Evolutionary conservation across 768 basidiomycete genomes (phyloP).

Genomic region (Pluteus cervinus): DNA sequence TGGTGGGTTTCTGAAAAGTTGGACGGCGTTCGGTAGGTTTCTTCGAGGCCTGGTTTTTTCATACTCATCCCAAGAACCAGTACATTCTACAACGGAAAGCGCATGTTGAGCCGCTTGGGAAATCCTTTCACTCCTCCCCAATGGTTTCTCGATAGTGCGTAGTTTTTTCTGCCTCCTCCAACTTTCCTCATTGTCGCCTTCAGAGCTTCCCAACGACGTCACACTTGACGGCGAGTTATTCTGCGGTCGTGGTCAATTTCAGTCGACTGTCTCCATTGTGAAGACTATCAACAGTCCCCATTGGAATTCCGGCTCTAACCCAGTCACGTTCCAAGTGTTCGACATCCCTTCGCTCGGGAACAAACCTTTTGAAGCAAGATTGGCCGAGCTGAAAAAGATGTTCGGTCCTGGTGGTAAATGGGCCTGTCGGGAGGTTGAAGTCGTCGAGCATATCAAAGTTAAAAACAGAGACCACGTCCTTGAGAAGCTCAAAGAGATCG

Average conservation of each 20-base stretch:
- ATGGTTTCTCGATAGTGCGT: conserved; percentile 52
- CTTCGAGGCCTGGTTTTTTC: not conserved
- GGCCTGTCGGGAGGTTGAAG: conserved; percentile 32
- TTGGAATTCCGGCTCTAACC: conserved; percentile 25
- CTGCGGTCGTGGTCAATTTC: conserved; percentile 50
- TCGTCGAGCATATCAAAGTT: conserved; percentile 44
- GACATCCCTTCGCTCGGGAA: conserved; percentile 46
- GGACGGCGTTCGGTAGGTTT: conserved; percentile 51
- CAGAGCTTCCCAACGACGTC: conserved; percentile 48
- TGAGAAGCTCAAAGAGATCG: conserved; percentile 47
- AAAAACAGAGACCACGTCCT: conserved; percentile 44
- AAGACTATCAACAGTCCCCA: conserved; percentile 52
- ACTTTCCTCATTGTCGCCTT: conserved; percentile 2
- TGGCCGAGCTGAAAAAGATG: conserved; percentile 33
- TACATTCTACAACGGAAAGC: conserved; percentile 48
- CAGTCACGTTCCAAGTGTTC: conserved; percentile 35
- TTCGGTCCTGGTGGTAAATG: conserved; percentile 44
- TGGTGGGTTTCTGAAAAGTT: conserved; percentile 63
- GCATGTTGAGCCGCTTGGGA: conserved; percentile 49
- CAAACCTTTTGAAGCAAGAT: conserved; percentile 46
- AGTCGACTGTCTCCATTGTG: conserved; percentile 53
- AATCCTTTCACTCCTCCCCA: conserved; percentile 53
- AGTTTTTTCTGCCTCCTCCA: not conserved
- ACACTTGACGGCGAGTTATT: conserved; percentile 60
- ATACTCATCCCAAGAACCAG: conserved; percentile 18